A percentile compares a stretch with the other conserved stretches of the same genome.
These are phyloP conservation scores for Penicillium tannophilum DNA, from an alignment of 495 filamentous ascomycete genomes.

Conservation along the genomic window DNA sequence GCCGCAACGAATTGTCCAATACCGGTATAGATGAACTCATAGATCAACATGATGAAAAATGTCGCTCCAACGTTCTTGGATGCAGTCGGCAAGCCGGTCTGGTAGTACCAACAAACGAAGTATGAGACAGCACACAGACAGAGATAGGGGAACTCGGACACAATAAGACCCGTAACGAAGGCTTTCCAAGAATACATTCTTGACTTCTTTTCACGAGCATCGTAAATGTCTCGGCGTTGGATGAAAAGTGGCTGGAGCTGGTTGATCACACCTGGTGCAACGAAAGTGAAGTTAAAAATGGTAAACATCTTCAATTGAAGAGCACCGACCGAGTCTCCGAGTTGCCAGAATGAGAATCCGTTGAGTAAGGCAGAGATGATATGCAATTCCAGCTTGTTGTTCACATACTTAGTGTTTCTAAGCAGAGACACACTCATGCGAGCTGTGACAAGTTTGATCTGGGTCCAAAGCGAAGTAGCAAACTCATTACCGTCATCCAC, in stretches of 20 bases:
- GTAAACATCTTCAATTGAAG: conserved; percentile 40
- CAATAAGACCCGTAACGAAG: conserved; percentile 52
- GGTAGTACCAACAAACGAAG: conserved; percentile 57
- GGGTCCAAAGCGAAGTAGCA: conserved; percentile 58
- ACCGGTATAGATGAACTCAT: conserved; percentile 57
- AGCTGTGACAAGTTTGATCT: conserved; percentile 57
- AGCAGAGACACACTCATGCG: conserved; percentile 63
- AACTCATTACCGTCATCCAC: conserved; percentile 52
- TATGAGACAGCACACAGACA: conserved; percentile 50
- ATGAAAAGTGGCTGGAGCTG: conserved; percentile 58
- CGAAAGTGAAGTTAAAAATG: conserved; percentile 55
- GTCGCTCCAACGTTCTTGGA: conserved; percentile 52
- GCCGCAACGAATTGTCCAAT: conserved; percentile 65
- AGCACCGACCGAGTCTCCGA: conserved; percentile 28
- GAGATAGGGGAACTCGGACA: conserved; percentile 57
- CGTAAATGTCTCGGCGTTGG: conserved; percentile 54
- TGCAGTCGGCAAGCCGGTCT: conserved; percentile 32
- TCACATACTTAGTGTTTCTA: conserved; percentile 64
- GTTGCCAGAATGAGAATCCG: conserved; percentile 46
- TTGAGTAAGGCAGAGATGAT: conserved; percentile 41
- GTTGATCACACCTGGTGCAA: conserved; percentile 50
- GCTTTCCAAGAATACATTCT: conserved; percentile 57
- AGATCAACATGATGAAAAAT: conserved; percentile 56
- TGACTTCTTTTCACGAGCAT: conserved; percentile 52
- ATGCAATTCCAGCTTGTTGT: conserved; percentile 57